A percentile compares a stretch with the other conserved stretches of the same genome.
phyloP scores from a whole-genome alignment of 768 basidiomycete genomes.

The Hericium rajendrae region DNA sequence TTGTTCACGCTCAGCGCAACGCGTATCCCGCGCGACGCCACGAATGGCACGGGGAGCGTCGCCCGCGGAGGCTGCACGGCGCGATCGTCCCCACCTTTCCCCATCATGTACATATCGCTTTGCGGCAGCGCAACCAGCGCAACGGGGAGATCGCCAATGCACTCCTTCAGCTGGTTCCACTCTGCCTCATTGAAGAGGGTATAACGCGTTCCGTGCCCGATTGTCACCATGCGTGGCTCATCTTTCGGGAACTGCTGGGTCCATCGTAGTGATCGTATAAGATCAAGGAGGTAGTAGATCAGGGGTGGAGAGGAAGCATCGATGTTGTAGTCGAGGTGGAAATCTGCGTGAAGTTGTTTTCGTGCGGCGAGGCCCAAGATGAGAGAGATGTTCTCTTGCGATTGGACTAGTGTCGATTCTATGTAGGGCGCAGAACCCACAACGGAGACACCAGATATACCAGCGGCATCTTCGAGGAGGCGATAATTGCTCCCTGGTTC shows the following conservation, averaged over 20 bases:
- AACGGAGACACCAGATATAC: slow-evolving; percentile 32
- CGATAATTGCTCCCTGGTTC: slow-evolving; percentile 35
- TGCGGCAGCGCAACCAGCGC: slow-evolving; percentile 50
- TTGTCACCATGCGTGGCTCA: slow-evolving; percentile 10
- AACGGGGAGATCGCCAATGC: slow-evolving; percentile 36
- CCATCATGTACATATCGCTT: slow-evolving; percentile 64
- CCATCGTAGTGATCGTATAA: slow-evolving; percentile 25
- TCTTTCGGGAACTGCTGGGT: neutral
- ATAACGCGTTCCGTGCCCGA: neutral
- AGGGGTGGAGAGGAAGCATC: slow-evolving; percentile 41
- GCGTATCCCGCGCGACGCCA: slow-evolving; percentile 33
- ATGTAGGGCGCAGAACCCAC: slow-evolving; percentile 62
- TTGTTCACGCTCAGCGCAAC: slow-evolving; percentile 56
- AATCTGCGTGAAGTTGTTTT: slow-evolving; percentile 39
- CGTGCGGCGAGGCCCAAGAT: slow-evolving; percentile 38
- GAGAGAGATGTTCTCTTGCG: slow-evolving; percentile 43
- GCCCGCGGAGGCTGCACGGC: slow-evolving; percentile 36
- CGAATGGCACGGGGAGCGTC: slow-evolving; percentile 45
- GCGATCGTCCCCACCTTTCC: slow-evolving; percentile 25
- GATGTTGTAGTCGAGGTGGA: slow-evolving; percentile 62
- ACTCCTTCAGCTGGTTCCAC: slow-evolving; percentile 42
- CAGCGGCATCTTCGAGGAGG: slow-evolving; percentile 35
- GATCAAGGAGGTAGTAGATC: slow-evolving; percentile 42
- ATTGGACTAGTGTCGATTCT: slow-evolving; percentile 37
- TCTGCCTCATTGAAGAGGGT: slow-evolving; percentile 31